Evolutionary conservation across 257 asterid genomes (phyloP).

Genomic region (Gentiana macrophylla): DNA sequence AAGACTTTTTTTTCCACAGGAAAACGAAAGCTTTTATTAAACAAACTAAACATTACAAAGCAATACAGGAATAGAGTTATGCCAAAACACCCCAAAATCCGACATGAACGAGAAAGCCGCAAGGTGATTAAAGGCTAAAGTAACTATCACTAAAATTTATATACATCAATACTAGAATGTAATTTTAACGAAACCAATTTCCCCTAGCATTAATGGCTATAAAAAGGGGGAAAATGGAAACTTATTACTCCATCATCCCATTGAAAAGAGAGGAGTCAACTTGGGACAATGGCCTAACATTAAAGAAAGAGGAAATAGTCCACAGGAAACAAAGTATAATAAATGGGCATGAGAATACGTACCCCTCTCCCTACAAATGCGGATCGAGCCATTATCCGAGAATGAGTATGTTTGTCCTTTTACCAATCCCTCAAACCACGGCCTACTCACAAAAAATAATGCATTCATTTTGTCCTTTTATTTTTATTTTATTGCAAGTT

Average conservation of each 20-base stretch:
- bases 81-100: too few relatives aligned
- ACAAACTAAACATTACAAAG: too few relatives aligned
- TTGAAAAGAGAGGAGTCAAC: slow-evolving; percentile 11
- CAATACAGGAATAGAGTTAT: too few relatives aligned
- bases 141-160: too few relatives aligned
- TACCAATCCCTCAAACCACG: neutral
- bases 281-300: neutral
- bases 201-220: too few relatives aligned
- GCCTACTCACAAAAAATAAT: neutral
- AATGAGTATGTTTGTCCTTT: slow-evolving; percentile 24
- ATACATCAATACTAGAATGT: neutral
- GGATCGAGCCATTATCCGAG: slow-evolving; percentile 25
- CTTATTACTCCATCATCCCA: too few relatives aligned
- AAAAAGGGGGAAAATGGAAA: too few relatives aligned
- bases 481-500: neutral
- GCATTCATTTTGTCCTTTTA: neutral
- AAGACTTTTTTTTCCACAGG: too few relatives aligned
- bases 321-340: slow-evolving; percentile 8
- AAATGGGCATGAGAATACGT: slow-evolving; percentile 20
- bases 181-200: neutral
- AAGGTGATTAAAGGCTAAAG: too few relatives aligned
- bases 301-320: slow-evolving; percentile 11
- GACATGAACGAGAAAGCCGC: too few relatives aligned
- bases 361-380: slow-evolving; percentile 19
- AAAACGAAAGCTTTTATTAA: too few relatives aligned